These are phyloP conservation scores for Mycogone perniciosa DNA, from an alignment of 2,329 filamentous ascomycete species.

Conservation along the genomic window DNA sequence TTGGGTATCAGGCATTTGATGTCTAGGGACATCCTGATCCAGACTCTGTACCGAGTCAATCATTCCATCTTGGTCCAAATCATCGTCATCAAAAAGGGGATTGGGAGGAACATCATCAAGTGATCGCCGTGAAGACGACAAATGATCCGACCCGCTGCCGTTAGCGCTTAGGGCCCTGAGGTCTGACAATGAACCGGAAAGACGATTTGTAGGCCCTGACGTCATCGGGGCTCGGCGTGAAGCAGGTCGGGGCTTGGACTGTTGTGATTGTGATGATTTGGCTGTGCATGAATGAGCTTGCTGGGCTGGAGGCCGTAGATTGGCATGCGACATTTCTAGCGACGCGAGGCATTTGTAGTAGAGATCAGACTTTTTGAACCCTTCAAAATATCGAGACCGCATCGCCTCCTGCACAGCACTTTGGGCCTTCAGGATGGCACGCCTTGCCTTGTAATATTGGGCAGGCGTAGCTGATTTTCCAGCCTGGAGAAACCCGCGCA, in stretches of 20 bases:
- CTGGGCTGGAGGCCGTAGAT: conserved; percentile 18
- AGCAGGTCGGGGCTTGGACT: conserved; percentile 37
- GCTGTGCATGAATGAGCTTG: conserved; percentile 18
- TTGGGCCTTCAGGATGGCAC: conserved; percentile 75
- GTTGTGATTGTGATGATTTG: conserved; percentile 32
- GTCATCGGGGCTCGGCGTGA: conserved; percentile 35
- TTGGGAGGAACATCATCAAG: conserved; percentile 53
- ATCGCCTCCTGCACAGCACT: conserved; percentile 78
- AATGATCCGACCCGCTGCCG: conserved; percentile 33
- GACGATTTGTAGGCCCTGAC: conserved; percentile 31
- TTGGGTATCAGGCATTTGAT: conserved; percentile 61
- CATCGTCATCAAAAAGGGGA: conserved; percentile 76
- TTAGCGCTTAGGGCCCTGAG: conserved; percentile 34
- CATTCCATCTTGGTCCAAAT: conserved; percentile 64
- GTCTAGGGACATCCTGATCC: conserved; percentile 55
- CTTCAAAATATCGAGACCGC: conserved; percentile 70
- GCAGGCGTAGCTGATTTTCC: conserved; percentile 68
- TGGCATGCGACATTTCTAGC: conserved; percentile 57
- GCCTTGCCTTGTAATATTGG: conserved; percentile 78
- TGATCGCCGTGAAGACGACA: conserved; percentile 52
- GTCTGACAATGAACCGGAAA: conserved; percentile 44
- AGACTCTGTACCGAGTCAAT: conserved; percentile 70
- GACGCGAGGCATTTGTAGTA: conserved; percentile 95
- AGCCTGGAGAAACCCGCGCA: conserved; percentile 71
- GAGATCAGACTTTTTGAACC: conserved; percentile 86